These are phyloP conservation scores for Chalciporus sphaerocephalus DNA, from an alignment of 768 basidiomycete species.

Conservation along the genomic window DNA sequence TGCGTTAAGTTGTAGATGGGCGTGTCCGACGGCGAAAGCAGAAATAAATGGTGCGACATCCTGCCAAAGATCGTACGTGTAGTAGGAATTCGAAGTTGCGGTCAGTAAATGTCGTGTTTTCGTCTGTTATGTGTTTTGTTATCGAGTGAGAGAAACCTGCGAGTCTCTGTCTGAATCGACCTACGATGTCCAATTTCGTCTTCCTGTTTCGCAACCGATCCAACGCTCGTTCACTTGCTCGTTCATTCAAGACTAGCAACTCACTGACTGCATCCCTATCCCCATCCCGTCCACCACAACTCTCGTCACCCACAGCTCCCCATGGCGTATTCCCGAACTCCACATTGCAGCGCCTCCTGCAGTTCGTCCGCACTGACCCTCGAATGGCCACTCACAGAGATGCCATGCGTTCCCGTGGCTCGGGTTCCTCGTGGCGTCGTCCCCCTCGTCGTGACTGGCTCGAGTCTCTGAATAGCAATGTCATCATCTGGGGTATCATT, in stretches of 20 bases:
- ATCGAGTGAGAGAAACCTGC: too few relatives aligned
- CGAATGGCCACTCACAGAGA: slow-evolving; percentile 25
- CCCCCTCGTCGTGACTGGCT: slow-evolving; percentile 35
- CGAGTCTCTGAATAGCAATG: slow-evolving; percentile 49
- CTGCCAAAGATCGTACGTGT: too few relatives aligned
- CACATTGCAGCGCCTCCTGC: slow-evolving; percentile 9
- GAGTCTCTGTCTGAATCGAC: not conserved
- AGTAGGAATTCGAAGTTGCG: too few relatives aligned
- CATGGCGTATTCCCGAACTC: not conserved
- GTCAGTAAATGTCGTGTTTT: not conserved
- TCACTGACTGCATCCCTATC: not conserved
- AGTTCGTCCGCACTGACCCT: slow-evolving; percentile 13
- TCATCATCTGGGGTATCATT: slow-evolving; percentile 61
- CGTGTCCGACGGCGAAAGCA: slow-evolving; percentile 82
- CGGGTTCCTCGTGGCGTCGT: slow-evolving; percentile 25
- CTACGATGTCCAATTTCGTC: slow-evolving; percentile 12
- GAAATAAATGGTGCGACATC: slow-evolving; percentile 86
- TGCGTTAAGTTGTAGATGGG: slow-evolving; percentile 82
- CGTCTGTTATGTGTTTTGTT: not conserved
- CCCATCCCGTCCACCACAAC: not conserved
- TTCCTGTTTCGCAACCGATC: slow-evolving; percentile 1
- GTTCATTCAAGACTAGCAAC: not conserved
- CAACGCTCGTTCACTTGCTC: not conserved
- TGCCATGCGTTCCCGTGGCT: not conserved
- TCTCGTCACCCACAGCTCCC: not conserved